These are phyloP conservation scores for Phytophthora colocasiae DNA, from an alignment of 352 stramenopile genomes.

Conservation along the genomic window DNA sequence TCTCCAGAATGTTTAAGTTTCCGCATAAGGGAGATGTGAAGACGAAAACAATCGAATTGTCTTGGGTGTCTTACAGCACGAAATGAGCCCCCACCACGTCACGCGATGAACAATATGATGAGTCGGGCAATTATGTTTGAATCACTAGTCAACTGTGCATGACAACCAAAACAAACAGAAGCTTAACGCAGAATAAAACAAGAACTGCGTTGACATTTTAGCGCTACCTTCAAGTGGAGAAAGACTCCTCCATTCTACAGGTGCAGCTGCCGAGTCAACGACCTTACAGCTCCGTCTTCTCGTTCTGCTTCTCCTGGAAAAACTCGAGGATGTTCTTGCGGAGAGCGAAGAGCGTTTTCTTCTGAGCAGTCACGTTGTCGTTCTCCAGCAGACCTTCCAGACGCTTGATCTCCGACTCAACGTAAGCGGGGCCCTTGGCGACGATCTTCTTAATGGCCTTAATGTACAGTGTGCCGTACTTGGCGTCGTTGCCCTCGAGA, in stretches of 20 bases:
- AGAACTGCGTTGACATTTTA: slow-evolving; percentile 38
- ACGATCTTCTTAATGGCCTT: slow-evolving; percentile 93
- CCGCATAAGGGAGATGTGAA: too few relatives aligned
- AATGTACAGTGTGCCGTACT: slow-evolving; percentile 87
- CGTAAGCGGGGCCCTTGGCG: slow-evolving; percentile 85
- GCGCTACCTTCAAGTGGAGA: slow-evolving; percentile 3
- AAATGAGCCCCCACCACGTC: too few relatives aligned
- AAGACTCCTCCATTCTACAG: slow-evolving; percentile 10
- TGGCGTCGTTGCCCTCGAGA: slow-evolving; percentile 69
- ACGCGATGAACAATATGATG: too few relatives aligned
- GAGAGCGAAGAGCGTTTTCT: slow-evolving; percentile 91
- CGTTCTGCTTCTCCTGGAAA: slow-evolving; percentile 58
- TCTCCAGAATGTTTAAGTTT: too few relatives aligned
- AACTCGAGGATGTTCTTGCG: slow-evolving; percentile 92
- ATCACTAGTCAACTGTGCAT: too few relatives aligned
- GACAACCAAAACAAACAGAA: too few relatives aligned
- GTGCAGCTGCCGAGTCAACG: slow-evolving; percentile 13
- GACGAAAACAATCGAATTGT: too few relatives aligned
- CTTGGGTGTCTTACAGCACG: too few relatives aligned
- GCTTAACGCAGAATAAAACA: slow-evolving; percentile 17
- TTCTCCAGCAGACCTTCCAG: slow-evolving; percentile 81
- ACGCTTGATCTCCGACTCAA: slow-evolving; percentile 85
- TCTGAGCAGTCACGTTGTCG: slow-evolving; percentile 82
- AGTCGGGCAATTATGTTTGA: too few relatives aligned
- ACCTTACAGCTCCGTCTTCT: slow-evolving; percentile 50